Evolutionary conservation across 129 eudicot genomes (phyloP), one percentile per base, ranked within the genome.

Genomic region (Flaveria brownii): DNA sequence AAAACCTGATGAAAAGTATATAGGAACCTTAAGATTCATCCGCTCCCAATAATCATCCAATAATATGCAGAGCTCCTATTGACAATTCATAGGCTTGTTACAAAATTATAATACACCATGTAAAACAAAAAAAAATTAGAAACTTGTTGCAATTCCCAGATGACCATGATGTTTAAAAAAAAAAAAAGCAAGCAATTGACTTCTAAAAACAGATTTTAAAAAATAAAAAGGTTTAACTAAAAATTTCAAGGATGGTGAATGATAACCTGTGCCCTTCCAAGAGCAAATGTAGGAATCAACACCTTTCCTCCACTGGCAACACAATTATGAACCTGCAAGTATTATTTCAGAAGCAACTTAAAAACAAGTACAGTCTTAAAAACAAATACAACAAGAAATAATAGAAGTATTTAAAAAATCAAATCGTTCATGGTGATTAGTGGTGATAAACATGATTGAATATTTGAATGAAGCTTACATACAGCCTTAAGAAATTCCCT

Each of bases 31-130:
- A 13, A 94, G 87, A 79, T 87, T 91, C 97, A 87, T 89, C 65
- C 93, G 84, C 88, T 94, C 92, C 99, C 99, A 94, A 33, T 87
- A 94, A 85, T 94, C 97, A 77, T 91, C 96, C 77, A 94, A 71
- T 61, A 94, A 80, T 76, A 94, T 87, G 65, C 97, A 91, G 18
- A 94, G 89, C 83, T 94, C 99, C 99, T 94, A 55, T 77, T 1
- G 1, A 47, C 22, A n/a, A 74, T 47, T 16, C 46, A 74, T 63
- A 78, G 70, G 43, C 83, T 75, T 70, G 42, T 70, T 65, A 83
- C 70, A 46, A 73, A 28, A 15, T 20, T 10, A 59, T 11, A 59
- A 9, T 25, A 39, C n/a, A 51, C 26, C 26, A 61, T 41, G 39
- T 2, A 64, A 61, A 14, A 78, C 43, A 70, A 46, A 23, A 71